phyloP scores from a whole-genome alignment of 2,329 filamentous ascomycete species.

The Aspergillus clavatus region DNA sequence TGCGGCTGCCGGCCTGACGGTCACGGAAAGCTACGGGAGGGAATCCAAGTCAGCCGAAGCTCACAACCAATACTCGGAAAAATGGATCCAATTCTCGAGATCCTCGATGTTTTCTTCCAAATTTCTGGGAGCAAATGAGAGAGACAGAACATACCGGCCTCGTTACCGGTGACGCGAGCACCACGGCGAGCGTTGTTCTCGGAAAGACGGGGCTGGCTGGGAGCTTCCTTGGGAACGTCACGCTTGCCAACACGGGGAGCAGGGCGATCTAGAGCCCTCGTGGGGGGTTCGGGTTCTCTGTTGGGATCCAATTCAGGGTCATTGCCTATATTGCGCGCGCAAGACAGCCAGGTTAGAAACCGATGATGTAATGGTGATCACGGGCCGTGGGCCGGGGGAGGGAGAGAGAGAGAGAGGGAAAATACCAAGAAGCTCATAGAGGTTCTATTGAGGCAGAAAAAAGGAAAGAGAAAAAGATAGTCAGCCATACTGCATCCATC shows the following conservation, averaged over 20 bases:
- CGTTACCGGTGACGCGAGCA: conserved; percentile 64
- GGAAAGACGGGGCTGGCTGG: conserved; percentile 39
- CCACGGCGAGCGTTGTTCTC: conserved; percentile 43
- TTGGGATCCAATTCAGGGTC: conserved; percentile 68
- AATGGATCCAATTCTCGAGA: too few species aligned
- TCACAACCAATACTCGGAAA: too few species aligned
- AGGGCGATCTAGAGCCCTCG: conserved; percentile 85
- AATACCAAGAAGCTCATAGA: conserved; percentile 96
- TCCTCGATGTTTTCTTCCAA: conserved; percentile 1
- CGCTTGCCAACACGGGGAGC: conserved; percentile 75
- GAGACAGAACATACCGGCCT: conserved; percentile 68
- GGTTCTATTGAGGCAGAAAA: conserved; percentile 66
- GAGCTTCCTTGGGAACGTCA: conserved; percentile 72
- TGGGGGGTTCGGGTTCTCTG: conserved; percentile 69
- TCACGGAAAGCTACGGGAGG: conserved; percentile 74
- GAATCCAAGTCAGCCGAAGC: conserved; percentile 13
- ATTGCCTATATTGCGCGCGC: conserved; percentile 51
- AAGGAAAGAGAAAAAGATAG: conserved; percentile 21
- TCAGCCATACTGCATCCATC: conserved; percentile 30
- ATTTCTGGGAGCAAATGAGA: not conserved
- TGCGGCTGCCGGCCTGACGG: conserved; percentile 71
- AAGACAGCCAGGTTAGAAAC: conserved; percentile 27
- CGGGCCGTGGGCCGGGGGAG: conserved; percentile 13
- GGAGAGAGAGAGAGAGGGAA: conserved; percentile 24
- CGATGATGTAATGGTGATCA: conserved; percentile 24